Base-by-base conservation (phyloP, 345 rosid genomes). In the Carallia brachiata region DNA sequence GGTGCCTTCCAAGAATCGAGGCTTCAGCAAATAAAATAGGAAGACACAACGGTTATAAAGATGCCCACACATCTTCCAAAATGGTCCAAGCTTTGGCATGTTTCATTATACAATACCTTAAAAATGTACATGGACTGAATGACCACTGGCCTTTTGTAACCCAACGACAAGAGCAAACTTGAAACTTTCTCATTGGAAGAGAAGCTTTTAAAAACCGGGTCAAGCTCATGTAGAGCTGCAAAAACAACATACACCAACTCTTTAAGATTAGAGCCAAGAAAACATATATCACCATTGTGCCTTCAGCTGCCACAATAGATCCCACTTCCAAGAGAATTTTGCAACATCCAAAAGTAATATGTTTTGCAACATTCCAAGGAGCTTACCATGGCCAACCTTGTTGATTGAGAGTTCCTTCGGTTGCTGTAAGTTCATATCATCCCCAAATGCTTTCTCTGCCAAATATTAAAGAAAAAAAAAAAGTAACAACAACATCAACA, bases 71-170 rank as follows among this genome's bases (percentile, higher is more conserved):
- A 7, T 56, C 60, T 27, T 27, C 32, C 16, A 6, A 3, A 9
- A 27, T 27, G 16, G 34, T 56, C 34, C 2, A 10, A 56, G 9
- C 9, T 3, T 8, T 27, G 7, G 28, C 9, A 27, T 16, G 60
- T 56, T 27, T 56, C 3, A 19, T 56, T 56, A 27, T 56, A 23
- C 16, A 44, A 7, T 74, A 90, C 96, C 98, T 90, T 93, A 76
- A 88, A 95, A 40, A 95, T 95, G 81, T 92, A 95, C 98, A 92
- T 92, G 16, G 99, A 87, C 84, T 95, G 99, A 80, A 92, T 78
- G 76, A 85, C 54, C 18, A 81, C 86, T 9, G 98, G 97, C 79
- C 86, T 89, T 78, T 58, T 89, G 83, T 90, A 92, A 64, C 88
- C 92, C 54, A 95, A 87, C 69, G 98, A 90, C 60, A 47, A 69